phyloP scores from a whole-genome alignment of 2,329 filamentous ascomycete genomes.

The Cryphonectria nitschkei region DNA sequence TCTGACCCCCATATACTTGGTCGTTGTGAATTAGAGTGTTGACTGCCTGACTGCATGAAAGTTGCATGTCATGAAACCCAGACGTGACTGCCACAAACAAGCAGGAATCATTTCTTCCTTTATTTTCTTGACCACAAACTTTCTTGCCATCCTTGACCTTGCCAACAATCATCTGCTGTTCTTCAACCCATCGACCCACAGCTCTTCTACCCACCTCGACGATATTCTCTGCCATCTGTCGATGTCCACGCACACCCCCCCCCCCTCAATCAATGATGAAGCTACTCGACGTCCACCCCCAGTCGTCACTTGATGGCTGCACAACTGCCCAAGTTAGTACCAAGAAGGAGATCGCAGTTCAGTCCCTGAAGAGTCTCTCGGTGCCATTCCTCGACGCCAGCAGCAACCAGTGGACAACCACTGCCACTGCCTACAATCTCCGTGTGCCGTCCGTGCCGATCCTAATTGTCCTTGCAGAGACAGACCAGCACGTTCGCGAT shows the following conservation, averaged over 20 bases:
- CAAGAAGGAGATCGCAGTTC: constrained; percentile 10
- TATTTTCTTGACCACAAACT: neutral
- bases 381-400: constrained; percentile 27
- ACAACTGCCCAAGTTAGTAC: neutral
- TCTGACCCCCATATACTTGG: neutral
- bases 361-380: constrained; percentile 16
- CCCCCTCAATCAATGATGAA: neutral
- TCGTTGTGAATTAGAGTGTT: neutral
- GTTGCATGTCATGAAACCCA: neutral
- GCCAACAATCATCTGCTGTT: neutral
- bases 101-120: neutral
- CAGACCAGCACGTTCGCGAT: constrained; percentile 47
- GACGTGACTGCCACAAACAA: constrained; percentile 3
- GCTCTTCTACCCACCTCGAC: neutral
- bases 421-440: constrained; percentile 40
- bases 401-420: constrained; percentile 39
- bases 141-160: neutral
- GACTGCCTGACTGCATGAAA: neutral
- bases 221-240: neutral
- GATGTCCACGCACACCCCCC: neutral
- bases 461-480: constrained; percentile 49
- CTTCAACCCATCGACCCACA: neutral
- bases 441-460: constrained; percentile 43
- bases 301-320: neutral
- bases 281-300: neutral